phyloP scores from a whole-genome alignment of 768 basidiomycete species.

The Galerina marginata region DNA sequence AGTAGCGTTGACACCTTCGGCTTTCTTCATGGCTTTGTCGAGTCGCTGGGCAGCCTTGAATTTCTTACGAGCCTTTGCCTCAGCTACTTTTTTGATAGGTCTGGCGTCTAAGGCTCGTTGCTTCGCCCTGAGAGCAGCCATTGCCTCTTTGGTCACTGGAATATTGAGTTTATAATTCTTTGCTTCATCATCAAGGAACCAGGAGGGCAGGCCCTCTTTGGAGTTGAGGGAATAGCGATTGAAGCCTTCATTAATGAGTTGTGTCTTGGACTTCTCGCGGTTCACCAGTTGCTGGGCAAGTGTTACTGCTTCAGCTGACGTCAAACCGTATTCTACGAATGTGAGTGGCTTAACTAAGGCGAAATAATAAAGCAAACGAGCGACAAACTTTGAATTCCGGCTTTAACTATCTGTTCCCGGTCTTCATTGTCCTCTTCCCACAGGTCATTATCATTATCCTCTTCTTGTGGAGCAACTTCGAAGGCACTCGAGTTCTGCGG shows the following conservation, averaged over 20 bases:
- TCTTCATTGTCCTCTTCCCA: slow-evolving; percentile 87
- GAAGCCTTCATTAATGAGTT: slow-evolving; percentile 94
- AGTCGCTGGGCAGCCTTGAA: slow-evolving; percentile 82
- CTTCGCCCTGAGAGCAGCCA: slow-evolving; percentile 82
- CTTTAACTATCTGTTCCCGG: slow-evolving; percentile 69
- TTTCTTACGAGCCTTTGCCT: slow-evolving; percentile 98
- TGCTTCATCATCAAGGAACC: slow-evolving; percentile 97
- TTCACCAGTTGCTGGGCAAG: slow-evolving; percentile 93
- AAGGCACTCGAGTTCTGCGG: slow-evolving; percentile 48
- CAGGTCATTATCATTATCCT: slow-evolving; percentile 64
- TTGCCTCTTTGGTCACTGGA: slow-evolving; percentile 96
- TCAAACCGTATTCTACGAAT: slow-evolving; percentile 73
- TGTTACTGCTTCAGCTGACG: slow-evolving; percentile 89
- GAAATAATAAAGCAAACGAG: background rate
- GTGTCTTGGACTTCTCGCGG: slow-evolving; percentile 84
- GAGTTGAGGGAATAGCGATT: slow-evolving; percentile 90
- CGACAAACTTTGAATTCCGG: slow-evolving; percentile 68
- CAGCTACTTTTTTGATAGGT: slow-evolving; percentile 98
- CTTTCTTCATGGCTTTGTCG: slow-evolving; percentile 95
- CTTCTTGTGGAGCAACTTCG: slow-evolving; percentile 73
- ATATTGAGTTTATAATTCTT: slow-evolving; percentile 94
- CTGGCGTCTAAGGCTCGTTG: slow-evolving; percentile 94
- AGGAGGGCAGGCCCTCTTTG: slow-evolving; percentile 90
- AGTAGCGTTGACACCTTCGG: slow-evolving; percentile 89
- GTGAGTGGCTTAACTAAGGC: slow-evolving; percentile 5